A percentile compares a stretch with the other conserved stretches of the same genome.
Conservation (phyloP, 352 stramenopile genomes). For the Aphanomyces euteiches region DNA sequence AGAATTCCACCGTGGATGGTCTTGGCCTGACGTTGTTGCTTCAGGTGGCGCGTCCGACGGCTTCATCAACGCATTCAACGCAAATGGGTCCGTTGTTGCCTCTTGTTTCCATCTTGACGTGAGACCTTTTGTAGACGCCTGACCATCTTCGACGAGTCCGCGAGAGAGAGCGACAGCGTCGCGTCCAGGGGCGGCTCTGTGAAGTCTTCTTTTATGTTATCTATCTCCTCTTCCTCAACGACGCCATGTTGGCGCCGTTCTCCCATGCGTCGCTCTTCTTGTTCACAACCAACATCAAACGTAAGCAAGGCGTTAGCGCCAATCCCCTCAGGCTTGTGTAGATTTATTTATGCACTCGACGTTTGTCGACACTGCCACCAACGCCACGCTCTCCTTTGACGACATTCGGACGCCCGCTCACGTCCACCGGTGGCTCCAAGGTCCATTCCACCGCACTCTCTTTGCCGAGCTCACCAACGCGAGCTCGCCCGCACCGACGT, state of each 20-base stretch:
- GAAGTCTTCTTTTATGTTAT: slow-evolving; percentile 47
- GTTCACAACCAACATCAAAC: slow-evolving; percentile 36
- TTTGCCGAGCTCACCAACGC: slow-evolving; percentile 27
- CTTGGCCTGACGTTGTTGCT: not conserved
- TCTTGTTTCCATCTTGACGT: not conserved
- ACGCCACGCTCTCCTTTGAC: slow-evolving; percentile 28
- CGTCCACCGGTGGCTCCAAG: slow-evolving; percentile 39
- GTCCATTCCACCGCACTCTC: slow-evolving; percentile 33
- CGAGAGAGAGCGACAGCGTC: slow-evolving; percentile 33
- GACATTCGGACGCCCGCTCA: slow-evolving; percentile 33
- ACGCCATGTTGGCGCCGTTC: slow-evolving; percentile 37
- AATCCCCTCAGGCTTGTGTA: not conserved
- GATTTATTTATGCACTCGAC: slow-evolving; percentile 30
- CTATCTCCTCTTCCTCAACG: slow-evolving; percentile 46
- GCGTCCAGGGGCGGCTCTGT: slow-evolving; percentile 46
- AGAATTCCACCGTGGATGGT: not conserved
- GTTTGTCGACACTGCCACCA: slow-evolving; percentile 11
- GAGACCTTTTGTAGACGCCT: not conserved
- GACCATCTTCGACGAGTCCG: slow-evolving; percentile 14
- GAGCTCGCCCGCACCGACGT: not conserved
- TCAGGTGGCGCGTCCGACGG: slow-evolving; percentile 12
- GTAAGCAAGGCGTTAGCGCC: slow-evolving; percentile 30
- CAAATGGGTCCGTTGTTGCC: slow-evolving; percentile 15
- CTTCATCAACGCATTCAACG: slow-evolving; percentile 19
- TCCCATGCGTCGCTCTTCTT: slow-evolving; percentile 39